These are phyloP conservation scores for Cladosporium sphaerospermum DNA, from an alignment of 2,329 filamentous ascomycete species.

Conservation along the genomic window DNA sequence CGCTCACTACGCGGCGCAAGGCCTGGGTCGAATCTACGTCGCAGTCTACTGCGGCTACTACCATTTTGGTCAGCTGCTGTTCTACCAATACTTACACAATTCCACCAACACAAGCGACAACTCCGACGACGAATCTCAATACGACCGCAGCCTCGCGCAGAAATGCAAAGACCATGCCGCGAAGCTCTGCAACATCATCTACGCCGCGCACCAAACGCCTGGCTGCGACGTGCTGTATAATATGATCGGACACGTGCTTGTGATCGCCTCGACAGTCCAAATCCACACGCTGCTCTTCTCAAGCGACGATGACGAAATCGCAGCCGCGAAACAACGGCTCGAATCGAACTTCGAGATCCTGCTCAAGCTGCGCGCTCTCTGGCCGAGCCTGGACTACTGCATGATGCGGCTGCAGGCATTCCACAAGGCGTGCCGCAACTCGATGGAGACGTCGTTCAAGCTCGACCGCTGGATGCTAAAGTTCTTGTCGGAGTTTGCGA, in stretches of 20 bases:
- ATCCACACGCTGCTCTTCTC: conserved; percentile 11
- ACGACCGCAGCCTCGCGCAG: background rate
- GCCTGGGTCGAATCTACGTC: conserved; percentile 1
- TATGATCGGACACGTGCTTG: conserved; percentile 11
- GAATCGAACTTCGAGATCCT: conserved; percentile 9
- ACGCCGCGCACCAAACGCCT: conserved; percentile 7
- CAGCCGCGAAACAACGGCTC: conserved; percentile 3
- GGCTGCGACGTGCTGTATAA: conserved; percentile 9
- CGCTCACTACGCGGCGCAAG: conserved; percentile 1
- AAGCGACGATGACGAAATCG: conserved; percentile 1
- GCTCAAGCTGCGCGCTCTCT: conserved; percentile 1
- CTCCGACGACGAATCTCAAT: background rate
- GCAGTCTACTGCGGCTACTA: conserved; percentile 8
- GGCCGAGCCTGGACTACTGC: conserved; percentile 4
- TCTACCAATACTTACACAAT: conserved; percentile 10
- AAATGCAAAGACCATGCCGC: conserved; percentile 8
- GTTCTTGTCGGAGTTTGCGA: conserved; percentile 10
- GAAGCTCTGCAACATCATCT: conserved; percentile 6
- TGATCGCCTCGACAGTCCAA: conserved; percentile 7
- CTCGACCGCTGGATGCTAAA: conserved; percentile 39
- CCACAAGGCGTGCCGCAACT: conserved; percentile 9
- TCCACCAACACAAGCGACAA: background rate
- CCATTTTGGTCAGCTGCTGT: conserved; percentile 2
- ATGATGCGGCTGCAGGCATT: conserved; percentile 10
- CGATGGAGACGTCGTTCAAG: conserved; percentile 11